Percentiles rank a stretch among this genome's conserved stretches.
These are phyloP conservation scores for Dactylellina haptotyla DNA, from an alignment of 2,329 filamentous ascomycete species.

Conservation along the genomic window DNA sequence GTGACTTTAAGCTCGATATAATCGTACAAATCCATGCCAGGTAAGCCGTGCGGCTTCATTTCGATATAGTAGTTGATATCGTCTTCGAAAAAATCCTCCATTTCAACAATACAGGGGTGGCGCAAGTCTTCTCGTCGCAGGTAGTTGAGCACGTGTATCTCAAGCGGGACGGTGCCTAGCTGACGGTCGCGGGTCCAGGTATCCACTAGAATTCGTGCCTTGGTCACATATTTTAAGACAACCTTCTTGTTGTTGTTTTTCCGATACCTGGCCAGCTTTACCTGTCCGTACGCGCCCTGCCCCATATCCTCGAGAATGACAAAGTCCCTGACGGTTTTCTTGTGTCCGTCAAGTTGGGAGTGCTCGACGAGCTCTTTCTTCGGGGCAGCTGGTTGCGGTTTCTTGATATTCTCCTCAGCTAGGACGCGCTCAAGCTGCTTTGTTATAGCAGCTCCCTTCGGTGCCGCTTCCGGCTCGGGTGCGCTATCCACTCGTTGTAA, in stretches of 20 bases:
- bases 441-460: slow-evolving; percentile 40
- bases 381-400: slow-evolving; percentile 67
- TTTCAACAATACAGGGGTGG: slow-evolving; percentile 77
- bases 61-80: slow-evolving; percentile 98
- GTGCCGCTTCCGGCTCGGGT: slow-evolving; percentile 17
- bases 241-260: slow-evolving; percentile 79
- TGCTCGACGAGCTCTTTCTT: slow-evolving; percentile 60
- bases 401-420: slow-evolving; percentile 63
- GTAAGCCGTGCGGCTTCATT: slow-evolving; percentile 92
- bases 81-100: slow-evolving; percentile 80
- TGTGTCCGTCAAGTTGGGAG: slow-evolving; percentile 61
- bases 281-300: slow-evolving; percentile 95
- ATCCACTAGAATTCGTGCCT: slow-evolving; percentile 93
- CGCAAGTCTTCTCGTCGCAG: slow-evolving; percentile 77
- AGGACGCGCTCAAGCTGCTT: slow-evolving; percentile 40
- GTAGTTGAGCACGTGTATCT: slow-evolving; percentile 97
- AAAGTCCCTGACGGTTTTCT: slow-evolving; percentile 90
- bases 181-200: slow-evolving; percentile 96
- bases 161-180: slow-evolving; percentile 91
- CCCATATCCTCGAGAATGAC: slow-evolving; percentile 97
- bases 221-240: slow-evolving; percentile 97
- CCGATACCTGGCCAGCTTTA: slow-evolving; percentile 91
- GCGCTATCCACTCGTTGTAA: slow-evolving; percentile 60
- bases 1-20: slow-evolving; percentile 96
- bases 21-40: slow-evolving; percentile 98